Evolutionary conservation across 2,329 filamentous ascomycete genomes (phyloP), one percentile per base, ranked within the genome.

Genomic region (Epichloe brachyelytri): DNA sequence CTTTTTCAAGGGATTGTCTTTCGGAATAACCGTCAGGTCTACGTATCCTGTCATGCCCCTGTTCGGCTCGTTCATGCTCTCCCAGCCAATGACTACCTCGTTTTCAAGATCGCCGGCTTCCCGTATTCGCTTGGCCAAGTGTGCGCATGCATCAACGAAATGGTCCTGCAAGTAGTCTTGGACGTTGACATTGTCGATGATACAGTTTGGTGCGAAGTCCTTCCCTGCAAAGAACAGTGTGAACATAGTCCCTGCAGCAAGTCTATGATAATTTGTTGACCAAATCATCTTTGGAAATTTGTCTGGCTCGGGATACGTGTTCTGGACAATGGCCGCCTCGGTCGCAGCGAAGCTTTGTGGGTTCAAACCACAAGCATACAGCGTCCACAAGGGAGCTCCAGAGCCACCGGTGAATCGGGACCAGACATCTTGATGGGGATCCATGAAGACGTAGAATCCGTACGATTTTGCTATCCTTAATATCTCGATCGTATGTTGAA

Each of bases 401-500:
- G 91, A 97, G 45, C 93, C 93, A 43, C 93, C 93, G 5, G 87
- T 89, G 63, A 93, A 93, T 50, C 93, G 79, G 36, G 91, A 96
- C 93, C 93, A 98, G 60, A 97, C 91, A 71, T 98, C 93, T 74
- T 98, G 93, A 66, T 98, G 93, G 19, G 94, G 91, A 60, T 98
- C 94, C 88, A 98, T 95, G 65, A 96, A 97, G 47, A 98, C 77
- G 62, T 94, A 95, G 66, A 98, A 96, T 30, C 87, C 88, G 72
- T 95, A 97, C 38, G 82, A 76, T 64, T 90, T 95, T 38, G 90
- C 90, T 56, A 89, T 74, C 51, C 89, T 79, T 59, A 98, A 69
- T 11, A 95, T 74, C 39, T 87, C 78, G 57, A 98, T 88, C 1
- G 93, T 98, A 65, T 95, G 88, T 57, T 86, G 77, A 57, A 97